Conservation (phyloP, 345 rosid species). For the Linum usitatissimum region DNA sequence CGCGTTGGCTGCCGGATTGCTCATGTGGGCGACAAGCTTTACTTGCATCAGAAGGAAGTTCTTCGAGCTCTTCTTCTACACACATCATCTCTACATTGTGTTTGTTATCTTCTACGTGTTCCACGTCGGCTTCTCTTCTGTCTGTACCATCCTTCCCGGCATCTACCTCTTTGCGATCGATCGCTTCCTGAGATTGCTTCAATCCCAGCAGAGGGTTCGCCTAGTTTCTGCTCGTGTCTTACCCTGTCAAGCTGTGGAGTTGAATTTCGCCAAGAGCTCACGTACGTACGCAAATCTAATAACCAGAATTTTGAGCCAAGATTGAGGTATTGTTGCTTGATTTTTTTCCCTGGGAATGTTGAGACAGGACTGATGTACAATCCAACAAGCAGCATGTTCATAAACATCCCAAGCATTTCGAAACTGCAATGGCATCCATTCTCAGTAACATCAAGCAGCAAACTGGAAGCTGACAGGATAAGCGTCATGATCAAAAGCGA, state of each 20-base stretch:
- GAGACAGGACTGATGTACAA: constrained; percentile 14
- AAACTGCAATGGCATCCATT: constrained; percentile 26
- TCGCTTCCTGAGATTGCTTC: constrained; percentile 16
- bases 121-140: constrained; percentile 15
- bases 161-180: constrained; percentile 21
- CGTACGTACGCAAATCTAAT: constrained; percentile 1
- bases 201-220: constrained; percentile 15
- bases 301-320: background rate
- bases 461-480: constrained; percentile 13
- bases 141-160: constrained; percentile 17
- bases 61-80: constrained; percentile 20
- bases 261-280: constrained; percentile 18
- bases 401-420: constrained; percentile 19
- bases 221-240: constrained; percentile 17
- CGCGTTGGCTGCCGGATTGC: constrained; percentile 14
- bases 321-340: background rate
- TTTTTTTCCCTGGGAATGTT: background rate
- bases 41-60: constrained; percentile 14
- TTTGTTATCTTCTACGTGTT: constrained; percentile 18
- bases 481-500: constrained; percentile 19
- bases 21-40: constrained; percentile 18
- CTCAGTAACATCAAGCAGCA: constrained; percentile 19
- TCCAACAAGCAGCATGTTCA: constrained; percentile 15
- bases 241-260: constrained; percentile 13
- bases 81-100: constrained; percentile 18